Evolutionary conservation across 2,329 filamentous ascomycete genomes (phyloP).

Genomic region (Paraphaeosphaeria minitans): DNA sequence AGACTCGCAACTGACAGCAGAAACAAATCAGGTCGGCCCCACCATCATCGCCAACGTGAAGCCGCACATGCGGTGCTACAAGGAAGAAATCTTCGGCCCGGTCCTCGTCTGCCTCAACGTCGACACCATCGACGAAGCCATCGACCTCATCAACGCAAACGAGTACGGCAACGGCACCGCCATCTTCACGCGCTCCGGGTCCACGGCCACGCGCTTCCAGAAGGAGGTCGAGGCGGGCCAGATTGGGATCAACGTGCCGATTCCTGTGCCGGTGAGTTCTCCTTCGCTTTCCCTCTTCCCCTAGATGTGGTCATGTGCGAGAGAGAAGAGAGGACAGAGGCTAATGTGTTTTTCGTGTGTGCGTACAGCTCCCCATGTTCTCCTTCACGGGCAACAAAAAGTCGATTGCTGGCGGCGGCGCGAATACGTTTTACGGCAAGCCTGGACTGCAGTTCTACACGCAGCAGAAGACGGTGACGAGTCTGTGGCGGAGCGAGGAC

Average conservation of each 20-base stretch:
- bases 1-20: neutral
- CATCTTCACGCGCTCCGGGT: constrained; percentile 80
- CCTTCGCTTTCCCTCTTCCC: neutral
- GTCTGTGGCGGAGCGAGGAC: constrained; percentile 85
- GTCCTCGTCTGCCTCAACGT: constrained; percentile 82
- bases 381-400: constrained; percentile 76
- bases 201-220: constrained; percentile 79
- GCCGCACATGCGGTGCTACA: constrained; percentile 81
- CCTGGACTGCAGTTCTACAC: constrained; percentile 95
- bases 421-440: constrained; percentile 93
- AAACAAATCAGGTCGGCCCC: constrained; percentile 65
- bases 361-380: constrained; percentile 61
- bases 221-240: constrained; percentile 83
- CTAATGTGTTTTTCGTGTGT: constrained; percentile 24
- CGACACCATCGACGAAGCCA: constrained; percentile 77
- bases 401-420: constrained; percentile 87
- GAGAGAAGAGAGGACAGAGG: neutral
- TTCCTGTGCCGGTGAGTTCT: constrained; percentile 60
- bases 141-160: constrained; percentile 81
- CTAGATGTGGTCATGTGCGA: neutral
- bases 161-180: constrained; percentile 87
- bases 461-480: constrained; percentile 96
- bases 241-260: constrained; percentile 84
- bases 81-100: constrained; percentile 83
- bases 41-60: constrained; percentile 85